phyloP scores from a whole-genome alignment of 1,284 basidiomycete genomes.

The Rhodofomes roseus region DNA sequence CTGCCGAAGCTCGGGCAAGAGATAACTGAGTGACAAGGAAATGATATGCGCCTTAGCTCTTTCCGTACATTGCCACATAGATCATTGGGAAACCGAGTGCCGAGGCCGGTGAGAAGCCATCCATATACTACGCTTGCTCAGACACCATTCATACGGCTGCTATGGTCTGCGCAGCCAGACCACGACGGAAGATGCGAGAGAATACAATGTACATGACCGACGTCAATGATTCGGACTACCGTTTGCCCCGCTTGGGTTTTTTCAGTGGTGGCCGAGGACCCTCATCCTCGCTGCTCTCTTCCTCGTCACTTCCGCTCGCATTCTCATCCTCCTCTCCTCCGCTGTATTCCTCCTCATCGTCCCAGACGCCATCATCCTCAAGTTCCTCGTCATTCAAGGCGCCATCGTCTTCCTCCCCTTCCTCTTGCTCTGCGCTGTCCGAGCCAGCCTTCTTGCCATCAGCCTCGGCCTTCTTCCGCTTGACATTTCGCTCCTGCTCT shows the following conservation, averaged over 20 bases:
- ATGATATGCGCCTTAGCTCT: too few species aligned
- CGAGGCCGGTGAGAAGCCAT: too few species aligned
- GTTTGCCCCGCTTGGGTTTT: constrained; percentile 36
- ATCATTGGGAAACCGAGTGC: too few species aligned
- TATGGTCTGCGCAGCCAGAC: too few species aligned
- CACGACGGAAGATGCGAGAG: background rate
- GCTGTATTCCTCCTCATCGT: constrained; percentile 63
- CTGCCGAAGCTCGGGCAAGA: background rate
- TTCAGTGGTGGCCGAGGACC: constrained; percentile 34
- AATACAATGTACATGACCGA: background rate
- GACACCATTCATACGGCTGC: too few species aligned
- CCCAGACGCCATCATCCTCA: constrained; percentile 47
- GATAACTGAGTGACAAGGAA: background rate
- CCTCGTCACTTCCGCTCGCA: constrained; percentile 32
- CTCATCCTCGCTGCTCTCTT: constrained; percentile 37
- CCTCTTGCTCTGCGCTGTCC: constrained; percentile 39
- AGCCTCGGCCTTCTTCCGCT: constrained; percentile 62
- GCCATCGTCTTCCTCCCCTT: constrained; percentile 32
- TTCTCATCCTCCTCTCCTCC: constrained; percentile 45
- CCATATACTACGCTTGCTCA: too few species aligned
- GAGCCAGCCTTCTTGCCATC: constrained; percentile 35
- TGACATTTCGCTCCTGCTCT: constrained; percentile 87
- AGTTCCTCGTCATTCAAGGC: constrained; percentile 40
- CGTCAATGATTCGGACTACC: constrained; percentile 26
- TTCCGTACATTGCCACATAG: too few species aligned